A percentile compares a stretch with the other conserved stretches of the same genome.
phyloP scores from a whole-genome alignment of 2,329 filamentous ascomycete species.

The Bimuria novae-zelandiae region DNA sequence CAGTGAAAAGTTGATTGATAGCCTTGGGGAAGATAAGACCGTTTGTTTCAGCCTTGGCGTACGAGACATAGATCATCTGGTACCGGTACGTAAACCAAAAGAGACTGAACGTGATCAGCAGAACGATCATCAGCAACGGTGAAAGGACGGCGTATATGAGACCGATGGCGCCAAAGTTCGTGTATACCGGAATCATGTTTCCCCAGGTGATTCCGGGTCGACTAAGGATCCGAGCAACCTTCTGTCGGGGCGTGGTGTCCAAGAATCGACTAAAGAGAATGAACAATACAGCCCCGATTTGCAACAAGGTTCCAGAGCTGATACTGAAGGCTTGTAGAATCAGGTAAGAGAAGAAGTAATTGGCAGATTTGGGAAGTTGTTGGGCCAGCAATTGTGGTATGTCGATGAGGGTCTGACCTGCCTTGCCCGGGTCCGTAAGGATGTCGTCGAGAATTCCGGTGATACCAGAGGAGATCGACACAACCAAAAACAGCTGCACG shows the following conservation, averaged over 20 bases:
- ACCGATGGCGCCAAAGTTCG: conserved; percentile 92
- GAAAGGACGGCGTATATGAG: conserved; percentile 88
- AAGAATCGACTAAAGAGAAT: conserved; percentile 81
- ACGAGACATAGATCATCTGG: conserved; percentile 92
- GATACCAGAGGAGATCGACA: conserved; percentile 80
- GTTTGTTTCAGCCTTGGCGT: conserved; percentile 87
- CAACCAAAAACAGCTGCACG: conserved; percentile 90
- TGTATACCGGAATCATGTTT: conserved; percentile 92
- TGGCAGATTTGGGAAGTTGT: conserved; percentile 83
- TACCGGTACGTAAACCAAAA: conserved; percentile 97
- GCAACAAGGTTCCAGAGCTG: conserved; percentile 85
- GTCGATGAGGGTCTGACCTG: conserved; percentile 41
- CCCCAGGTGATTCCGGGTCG: conserved; percentile 85
- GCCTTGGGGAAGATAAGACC: conserved; percentile 89
- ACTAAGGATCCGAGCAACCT: conserved; percentile 83
- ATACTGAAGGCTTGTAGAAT: conserved; percentile 90
- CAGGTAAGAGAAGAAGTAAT: conserved; percentile 99
- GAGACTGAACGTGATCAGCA: conserved; percentile 86
- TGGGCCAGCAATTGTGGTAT: conserved; percentile 74
- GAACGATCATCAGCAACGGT: conserved; percentile 89
- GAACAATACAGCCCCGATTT: conserved; percentile 75
- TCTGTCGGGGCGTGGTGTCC: conserved; percentile 80
- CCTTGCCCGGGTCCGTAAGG: conserved; percentile 59
- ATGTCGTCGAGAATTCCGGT: conserved; percentile 68
- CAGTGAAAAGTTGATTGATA: conserved; percentile 94